Conservation (phyloP, 805 yeast species). For the Lachancea dasiensis region DNA sequence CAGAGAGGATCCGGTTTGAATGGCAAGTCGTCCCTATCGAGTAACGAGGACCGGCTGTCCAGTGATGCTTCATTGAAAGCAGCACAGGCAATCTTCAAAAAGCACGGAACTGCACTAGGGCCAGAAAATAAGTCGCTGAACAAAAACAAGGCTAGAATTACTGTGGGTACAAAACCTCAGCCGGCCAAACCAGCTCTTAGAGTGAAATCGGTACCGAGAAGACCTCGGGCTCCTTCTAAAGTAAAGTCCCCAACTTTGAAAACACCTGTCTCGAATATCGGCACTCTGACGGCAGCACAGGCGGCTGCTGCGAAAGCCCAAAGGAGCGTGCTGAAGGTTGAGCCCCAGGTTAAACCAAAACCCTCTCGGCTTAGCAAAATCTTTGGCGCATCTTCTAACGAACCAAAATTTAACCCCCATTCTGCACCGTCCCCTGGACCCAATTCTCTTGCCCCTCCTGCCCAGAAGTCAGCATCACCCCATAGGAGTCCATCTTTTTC, state of each 20-base stretch:
- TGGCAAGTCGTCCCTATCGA: conserved; percentile 2
- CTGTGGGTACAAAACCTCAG: neutral
- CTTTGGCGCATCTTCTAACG: neutral
- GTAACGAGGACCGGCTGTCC: conserved; percentile 8
- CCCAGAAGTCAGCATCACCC: neutral
- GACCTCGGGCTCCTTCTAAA: no score
- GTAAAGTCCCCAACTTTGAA: no score
- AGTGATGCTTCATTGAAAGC: conserved; percentile 23
- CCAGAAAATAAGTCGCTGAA: neutral
- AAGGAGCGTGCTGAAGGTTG: conserved; percentile 1
- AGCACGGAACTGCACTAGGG: conserved; percentile 11
- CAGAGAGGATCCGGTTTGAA: conserved; percentile 1
- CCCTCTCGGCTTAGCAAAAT: neutral
- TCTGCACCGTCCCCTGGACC: neutral
- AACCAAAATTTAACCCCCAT: conserved; percentile 2
- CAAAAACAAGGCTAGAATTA: no score
- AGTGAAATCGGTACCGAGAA: neutral
- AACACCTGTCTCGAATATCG: no score
- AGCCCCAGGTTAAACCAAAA: conserved; percentile 5
- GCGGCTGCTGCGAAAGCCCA: conserved; percentile 7
- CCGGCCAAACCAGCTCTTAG: neutral
- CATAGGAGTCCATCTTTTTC: conserved; percentile 1
- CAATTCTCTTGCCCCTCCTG: neutral
- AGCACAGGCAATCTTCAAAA: conserved; percentile 29
- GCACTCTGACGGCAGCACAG: conserved; percentile 1